Evolutionary conservation across 2,329 filamentous ascomycete genomes (phyloP), one percentile per base, ranked within the genome.

Genomic region (Exutisphaerella laricina): DNA sequence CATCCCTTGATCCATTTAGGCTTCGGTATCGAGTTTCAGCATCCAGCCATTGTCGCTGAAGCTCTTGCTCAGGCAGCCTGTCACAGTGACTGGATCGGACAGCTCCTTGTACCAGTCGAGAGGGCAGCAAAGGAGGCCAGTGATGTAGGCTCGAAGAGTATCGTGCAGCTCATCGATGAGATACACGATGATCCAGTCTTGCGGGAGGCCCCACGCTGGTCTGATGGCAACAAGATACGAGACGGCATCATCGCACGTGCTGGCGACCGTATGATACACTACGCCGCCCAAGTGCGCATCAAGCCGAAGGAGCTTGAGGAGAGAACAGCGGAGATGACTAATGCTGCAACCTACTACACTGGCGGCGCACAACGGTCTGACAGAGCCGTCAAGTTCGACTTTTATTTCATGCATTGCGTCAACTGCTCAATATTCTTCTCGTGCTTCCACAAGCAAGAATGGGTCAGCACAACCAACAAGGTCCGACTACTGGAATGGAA

Each of bases 1-100:
- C 87, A 94, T 58, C 87, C 88, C 2, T 67, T 92, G 12, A 89
- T 95, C 49, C 57, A 94, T 60, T 74, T 94, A 14, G 85, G 88
- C 36, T 94, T 88, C 59, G 88, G 85, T 4, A 61, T 95, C 25
- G 88, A 94, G 60, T 94, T 88, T 69, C 63, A 75, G 7, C 87
- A 94, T 59, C 86, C 86, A 2, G 84, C 84, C 26, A 80, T 94
- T 46, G 73, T 95, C 20, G 86, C 88, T 4, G 79, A 90, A 66
- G 88, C 71, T 1, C 76, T 95, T 13, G 86, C 88, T 1, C 82
- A 94, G 66, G 73, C 84, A 1, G 79, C 83, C 5, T 77, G 88
- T 1, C 86, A 94, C 58, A 67, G 72, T 5, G 66, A 73, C 31
- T 74, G 75, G 63, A 70, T 84, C 1, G 68, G 65, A 1, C 51